These are phyloP conservation scores for Calcarisporium arbuscula DNA, from an alignment of 2,329 filamentous ascomycete genomes.

Conservation along the genomic window DNA sequence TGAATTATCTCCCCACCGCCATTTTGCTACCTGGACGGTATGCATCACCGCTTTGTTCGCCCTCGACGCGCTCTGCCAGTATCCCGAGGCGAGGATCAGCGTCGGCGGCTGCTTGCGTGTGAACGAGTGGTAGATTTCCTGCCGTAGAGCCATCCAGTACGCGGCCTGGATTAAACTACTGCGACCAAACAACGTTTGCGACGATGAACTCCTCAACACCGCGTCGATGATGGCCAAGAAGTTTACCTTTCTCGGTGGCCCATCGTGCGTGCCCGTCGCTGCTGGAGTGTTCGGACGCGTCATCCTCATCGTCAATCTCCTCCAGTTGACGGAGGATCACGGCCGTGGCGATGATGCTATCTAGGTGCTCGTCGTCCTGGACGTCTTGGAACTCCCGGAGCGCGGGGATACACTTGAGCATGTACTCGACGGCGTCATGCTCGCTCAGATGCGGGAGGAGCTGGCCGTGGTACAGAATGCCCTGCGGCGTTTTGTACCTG, in stretches of 20 bases:
- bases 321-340: constrained; percentile 34
- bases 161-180: constrained; percentile 31
- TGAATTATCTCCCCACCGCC: constrained; percentile 31
- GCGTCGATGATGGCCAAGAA: constrained; percentile 35
- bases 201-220: constrained; percentile 29
- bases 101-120: constrained; percentile 31
- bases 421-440: constrained; percentile 34
- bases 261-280: background rate
- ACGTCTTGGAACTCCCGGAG: constrained; percentile 29
- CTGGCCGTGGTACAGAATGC: constrained; percentile 31
- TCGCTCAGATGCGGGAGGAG: constrained; percentile 26
- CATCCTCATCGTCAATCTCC: constrained; percentile 33
- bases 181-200: constrained; percentile 27
- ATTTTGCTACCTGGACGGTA: constrained; percentile 33
- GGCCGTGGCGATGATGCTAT: constrained; percentile 33
- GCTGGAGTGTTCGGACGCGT: constrained; percentile 7
- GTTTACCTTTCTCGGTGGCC: constrained; percentile 22
- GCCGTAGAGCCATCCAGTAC: constrained; percentile 35
- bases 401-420: constrained; percentile 32
- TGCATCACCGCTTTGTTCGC: constrained; percentile 35
- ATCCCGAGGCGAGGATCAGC: constrained; percentile 26
- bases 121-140: constrained; percentile 35
- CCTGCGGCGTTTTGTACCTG: constrained; percentile 27
- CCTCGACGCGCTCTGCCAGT: constrained; percentile 26
- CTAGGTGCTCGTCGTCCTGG: constrained; percentile 30